Conservation (phyloP, 192 early-diverging fungal genomes). For the Coemansia sp. region DNA sequence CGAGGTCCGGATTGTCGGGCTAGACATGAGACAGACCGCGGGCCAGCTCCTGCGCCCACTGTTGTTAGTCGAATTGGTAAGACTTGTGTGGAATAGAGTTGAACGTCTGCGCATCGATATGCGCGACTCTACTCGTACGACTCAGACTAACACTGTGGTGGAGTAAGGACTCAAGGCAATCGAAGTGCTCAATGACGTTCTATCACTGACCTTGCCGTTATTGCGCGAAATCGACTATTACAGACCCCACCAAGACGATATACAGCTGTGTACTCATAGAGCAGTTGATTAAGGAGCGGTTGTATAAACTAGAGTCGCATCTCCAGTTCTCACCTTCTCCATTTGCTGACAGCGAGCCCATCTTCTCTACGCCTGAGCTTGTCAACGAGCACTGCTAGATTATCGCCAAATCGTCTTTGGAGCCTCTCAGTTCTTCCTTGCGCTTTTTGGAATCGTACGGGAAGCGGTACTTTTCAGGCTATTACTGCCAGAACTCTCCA, state of each 20-base stretch:
- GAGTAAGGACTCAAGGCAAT: background rate
- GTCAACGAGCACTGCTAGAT: no score
- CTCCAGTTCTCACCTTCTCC: background rate
- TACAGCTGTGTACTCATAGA: slow-evolving; percentile 3
- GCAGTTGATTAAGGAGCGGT: slow-evolving; percentile 17
- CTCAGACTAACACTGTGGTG: background rate
- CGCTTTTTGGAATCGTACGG: no score
- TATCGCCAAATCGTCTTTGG: no score
- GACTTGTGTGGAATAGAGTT: background rate
- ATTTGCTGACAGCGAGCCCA: slow-evolving; percentile 13
- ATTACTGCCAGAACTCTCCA: no score
- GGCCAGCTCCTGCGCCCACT: background rate
- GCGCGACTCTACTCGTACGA: background rate
- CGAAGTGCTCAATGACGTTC: background rate
- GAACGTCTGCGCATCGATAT: background rate
- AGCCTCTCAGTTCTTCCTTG: no score
- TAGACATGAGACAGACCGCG: background rate
- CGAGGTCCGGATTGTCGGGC: background rate
- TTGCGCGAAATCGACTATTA: slow-evolving; percentile 12
- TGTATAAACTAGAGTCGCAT: background rate
- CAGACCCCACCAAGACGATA: background rate
- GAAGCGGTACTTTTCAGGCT: no score
- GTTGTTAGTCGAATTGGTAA: background rate
- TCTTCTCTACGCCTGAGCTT: background rate
- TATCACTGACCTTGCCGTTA: slow-evolving; percentile 9